Conservation (phyloP, 2,329 filamentous ascomycete species). For the Myriosclerotinia duriaeana region DNA sequence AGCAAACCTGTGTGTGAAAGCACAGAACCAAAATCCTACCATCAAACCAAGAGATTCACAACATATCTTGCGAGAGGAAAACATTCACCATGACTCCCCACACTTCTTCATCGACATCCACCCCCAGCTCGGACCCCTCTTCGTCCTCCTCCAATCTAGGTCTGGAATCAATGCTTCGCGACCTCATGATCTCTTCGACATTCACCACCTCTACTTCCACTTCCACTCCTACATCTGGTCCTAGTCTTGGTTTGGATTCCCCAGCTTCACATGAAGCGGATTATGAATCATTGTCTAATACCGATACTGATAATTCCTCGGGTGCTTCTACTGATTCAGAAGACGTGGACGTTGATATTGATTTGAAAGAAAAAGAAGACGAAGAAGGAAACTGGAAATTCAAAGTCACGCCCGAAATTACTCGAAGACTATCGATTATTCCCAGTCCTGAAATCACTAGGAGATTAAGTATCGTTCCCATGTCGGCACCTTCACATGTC, state of each 20-base stretch:
- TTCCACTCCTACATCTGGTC: background rate
- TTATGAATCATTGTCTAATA: conserved; percentile 29
- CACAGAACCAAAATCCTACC: background rate
- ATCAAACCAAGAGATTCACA: background rate
- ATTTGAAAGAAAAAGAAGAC: background rate
- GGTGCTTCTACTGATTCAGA: conserved; percentile 10
- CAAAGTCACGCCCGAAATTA: conserved; percentile 21
- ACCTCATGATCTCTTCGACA: conserved; percentile 12
- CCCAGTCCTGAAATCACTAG: conserved; percentile 29
- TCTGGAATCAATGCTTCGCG: conserved; percentile 6
- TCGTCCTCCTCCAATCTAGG: background rate
- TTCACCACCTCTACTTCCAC: background rate
- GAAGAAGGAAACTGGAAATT: conserved; percentile 12
- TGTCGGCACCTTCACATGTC: conserved; percentile 7
- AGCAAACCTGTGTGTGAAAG: conserved; percentile 3
- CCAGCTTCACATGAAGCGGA: conserved; percentile 28
- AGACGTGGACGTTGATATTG: background rate
- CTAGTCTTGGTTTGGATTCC: background rate
- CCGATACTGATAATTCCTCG: conserved; percentile 32
- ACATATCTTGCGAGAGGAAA: background rate
- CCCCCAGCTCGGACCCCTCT: conserved; percentile 10
- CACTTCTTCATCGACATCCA: conserved; percentile 3
- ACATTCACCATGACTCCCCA: conserved; percentile 17
- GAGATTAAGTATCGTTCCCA: conserved; percentile 25
- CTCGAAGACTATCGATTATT: conserved; percentile 23